Conservation (phyloP, 371 early-diverging fungal species). For the Saksenaea oblongispora region DNA sequence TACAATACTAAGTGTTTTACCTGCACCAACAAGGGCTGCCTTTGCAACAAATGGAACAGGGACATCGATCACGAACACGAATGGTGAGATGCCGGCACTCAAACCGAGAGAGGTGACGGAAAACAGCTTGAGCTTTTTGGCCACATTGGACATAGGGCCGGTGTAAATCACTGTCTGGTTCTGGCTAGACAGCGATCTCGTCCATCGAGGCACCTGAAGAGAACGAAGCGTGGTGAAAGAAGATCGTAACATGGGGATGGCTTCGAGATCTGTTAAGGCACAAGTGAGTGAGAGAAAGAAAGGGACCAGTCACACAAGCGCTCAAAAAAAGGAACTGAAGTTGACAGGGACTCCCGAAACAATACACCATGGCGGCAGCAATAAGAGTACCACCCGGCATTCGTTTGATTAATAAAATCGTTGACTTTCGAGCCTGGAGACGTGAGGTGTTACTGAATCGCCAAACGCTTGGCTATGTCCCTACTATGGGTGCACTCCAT, state of each 20-base stretch:
- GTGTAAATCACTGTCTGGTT: conserved; percentile 37
- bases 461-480: conserved; percentile 73
- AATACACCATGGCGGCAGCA: background rate
- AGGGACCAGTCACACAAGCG: background rate
- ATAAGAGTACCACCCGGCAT: conserved; percentile 50
- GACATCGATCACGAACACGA: conserved; percentile 62
- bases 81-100: conserved; percentile 58
- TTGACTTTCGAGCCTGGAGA: conserved; percentile 68
- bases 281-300: background rate
- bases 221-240: background rate
- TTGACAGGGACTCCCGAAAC: background rate
- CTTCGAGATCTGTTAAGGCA: background rate
- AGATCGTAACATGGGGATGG: background rate
- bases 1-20: conserved; percentile 22
- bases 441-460: conserved; percentile 45
- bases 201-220: background rate
- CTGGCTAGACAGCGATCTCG: background rate
- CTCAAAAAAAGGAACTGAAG: background rate
- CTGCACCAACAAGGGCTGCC: conserved; percentile 59
- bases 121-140: conserved; percentile 62
- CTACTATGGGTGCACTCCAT: conserved; percentile 94
- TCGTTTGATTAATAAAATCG: conserved; percentile 63
- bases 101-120: conserved; percentile 62
- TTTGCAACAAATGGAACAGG: conserved; percentile 61
- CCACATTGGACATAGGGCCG: conserved; percentile 61